Evolutionary conservation across 441 rosid genomes (phyloP).

Genomic region (Adansonia rubrostipa): DNA sequence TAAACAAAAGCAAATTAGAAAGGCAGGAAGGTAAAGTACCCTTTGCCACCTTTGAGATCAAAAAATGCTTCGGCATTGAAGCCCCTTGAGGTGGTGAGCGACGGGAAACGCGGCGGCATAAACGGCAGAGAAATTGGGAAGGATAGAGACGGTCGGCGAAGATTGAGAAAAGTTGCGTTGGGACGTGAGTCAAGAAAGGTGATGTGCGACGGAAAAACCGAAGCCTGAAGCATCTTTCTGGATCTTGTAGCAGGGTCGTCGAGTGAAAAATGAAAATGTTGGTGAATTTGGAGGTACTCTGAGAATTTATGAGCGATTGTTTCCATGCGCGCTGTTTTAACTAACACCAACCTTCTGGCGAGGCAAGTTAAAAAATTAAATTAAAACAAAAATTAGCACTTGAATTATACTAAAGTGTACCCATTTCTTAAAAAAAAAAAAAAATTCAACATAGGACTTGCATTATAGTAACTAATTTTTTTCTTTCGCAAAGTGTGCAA

Average conservation of each 20-base stretch:
- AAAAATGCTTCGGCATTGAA: constrained; percentile 34
- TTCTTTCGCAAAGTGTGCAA: no score
- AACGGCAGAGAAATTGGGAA: constrained; percentile 29
- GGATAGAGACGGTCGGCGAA: constrained; percentile 27
- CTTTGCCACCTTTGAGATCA: constrained; percentile 55
- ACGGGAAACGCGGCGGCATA: constrained; percentile 22
- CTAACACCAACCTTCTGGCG: neutral
- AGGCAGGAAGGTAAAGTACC: constrained; percentile 38
- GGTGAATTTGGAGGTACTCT: neutral
- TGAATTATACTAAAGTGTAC: no score
- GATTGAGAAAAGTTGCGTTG: constrained; percentile 26
- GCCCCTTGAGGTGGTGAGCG: constrained; percentile 26
- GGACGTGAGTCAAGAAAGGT: constrained; percentile 23
- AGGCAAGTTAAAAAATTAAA: no score
- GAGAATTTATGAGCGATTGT: neutral
- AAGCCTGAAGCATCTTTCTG: constrained; percentile 29
- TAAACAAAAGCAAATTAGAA: neutral
- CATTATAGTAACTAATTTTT: no score
- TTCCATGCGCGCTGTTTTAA: constrained; percentile 13
- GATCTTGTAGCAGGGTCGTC: neutral
- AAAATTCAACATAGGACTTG: no score
- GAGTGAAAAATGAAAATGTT: neutral
- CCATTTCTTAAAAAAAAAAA: no score
- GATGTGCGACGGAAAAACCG: constrained; percentile 28
- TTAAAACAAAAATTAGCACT: no score